Evolutionary conservation across 2,329 filamentous ascomycete species (phyloP).

Genomic region (Rosellinia necatrix): DNA sequence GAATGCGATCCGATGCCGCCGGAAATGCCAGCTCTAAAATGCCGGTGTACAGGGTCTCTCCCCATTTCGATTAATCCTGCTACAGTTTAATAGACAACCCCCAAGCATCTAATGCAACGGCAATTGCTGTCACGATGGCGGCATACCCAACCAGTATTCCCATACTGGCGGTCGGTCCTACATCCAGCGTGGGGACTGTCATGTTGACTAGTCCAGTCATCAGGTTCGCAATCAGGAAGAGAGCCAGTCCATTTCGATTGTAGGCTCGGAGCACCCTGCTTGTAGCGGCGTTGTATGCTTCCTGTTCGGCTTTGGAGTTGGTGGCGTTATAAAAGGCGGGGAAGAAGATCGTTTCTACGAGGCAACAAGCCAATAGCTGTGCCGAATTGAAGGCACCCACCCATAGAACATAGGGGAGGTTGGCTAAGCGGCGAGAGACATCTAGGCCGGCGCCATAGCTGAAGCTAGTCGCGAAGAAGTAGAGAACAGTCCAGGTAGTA

Average conservation of each 20-base stretch:
- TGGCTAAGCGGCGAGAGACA: slow-evolving; percentile 88
- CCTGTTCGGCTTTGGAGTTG: slow-evolving; percentile 61
- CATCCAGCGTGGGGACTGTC: slow-evolving; percentile 79
- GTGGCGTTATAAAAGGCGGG: slow-evolving; percentile 68
- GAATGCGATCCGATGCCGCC: too few relatives aligned
- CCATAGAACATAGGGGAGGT: slow-evolving; percentile 93
- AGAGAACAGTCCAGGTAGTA: slow-evolving; percentile 70
- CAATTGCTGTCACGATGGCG: slow-evolving; percentile 66
- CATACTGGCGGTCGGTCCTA: slow-evolving; percentile 68
- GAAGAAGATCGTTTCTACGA: slow-evolving; percentile 79
- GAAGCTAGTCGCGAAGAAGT: slow-evolving; percentile 70
- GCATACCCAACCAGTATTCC: slow-evolving; percentile 76
- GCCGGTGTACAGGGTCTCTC: background rate
- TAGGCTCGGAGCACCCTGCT: slow-evolving; percentile 81
- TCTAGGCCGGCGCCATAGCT: slow-evolving; percentile 71
- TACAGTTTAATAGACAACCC: slow-evolving; percentile 71
- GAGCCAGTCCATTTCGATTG: slow-evolving; percentile 83
- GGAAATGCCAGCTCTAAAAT: background rate
- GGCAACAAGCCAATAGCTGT: slow-evolving; percentile 79
- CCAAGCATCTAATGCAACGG: slow-evolving; percentile 67
- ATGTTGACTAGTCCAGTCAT: slow-evolving; percentile 89
- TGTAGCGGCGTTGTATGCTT: slow-evolving; percentile 70
- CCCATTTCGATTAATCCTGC: background rate
- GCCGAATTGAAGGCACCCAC: slow-evolving; percentile 86
- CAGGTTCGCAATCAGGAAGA: slow-evolving; percentile 89